phyloP scores from a whole-genome alignment of 176 grass and related monocot species.

The Juncus inflexus region DNA sequence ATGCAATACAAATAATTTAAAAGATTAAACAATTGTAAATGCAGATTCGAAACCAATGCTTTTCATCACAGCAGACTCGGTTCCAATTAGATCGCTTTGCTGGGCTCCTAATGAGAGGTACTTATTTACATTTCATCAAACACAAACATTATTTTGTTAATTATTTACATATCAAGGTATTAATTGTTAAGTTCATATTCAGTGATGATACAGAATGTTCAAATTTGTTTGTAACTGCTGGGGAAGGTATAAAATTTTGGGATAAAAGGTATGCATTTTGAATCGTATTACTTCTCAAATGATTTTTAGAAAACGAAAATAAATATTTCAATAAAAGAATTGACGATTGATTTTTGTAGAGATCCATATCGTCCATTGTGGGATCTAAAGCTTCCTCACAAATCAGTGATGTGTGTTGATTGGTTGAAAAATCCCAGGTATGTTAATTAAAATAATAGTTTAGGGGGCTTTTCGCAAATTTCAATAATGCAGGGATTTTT shows the following conservation, averaged over 20 bases:
- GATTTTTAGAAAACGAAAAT: constrained; percentile 4
- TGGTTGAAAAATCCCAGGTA: constrained; percentile 91
- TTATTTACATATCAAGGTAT: constrained; percentile 9
- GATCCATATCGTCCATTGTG: constrained; percentile 87
- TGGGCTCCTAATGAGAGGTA: constrained; percentile 89
- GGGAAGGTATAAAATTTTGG: constrained; percentile 98
- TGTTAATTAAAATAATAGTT: constrained; percentile 14
- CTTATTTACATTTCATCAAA: not conserved
- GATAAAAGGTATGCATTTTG: constrained; percentile 66
- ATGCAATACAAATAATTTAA: too few relatives aligned
- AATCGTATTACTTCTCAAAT: constrained; percentile 17
- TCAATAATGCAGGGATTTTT: too few relatives aligned
- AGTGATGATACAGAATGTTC: constrained; percentile 43
- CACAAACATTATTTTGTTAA: constrained; percentile 19
- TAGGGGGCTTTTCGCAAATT: too few relatives aligned
- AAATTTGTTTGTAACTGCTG: constrained; percentile 83
- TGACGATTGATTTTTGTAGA: constrained; percentile 36
- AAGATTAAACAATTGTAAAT: not conserved
- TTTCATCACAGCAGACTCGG: constrained; percentile 75
- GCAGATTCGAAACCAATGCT: constrained; percentile 91
- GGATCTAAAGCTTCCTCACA: constrained; percentile 76
- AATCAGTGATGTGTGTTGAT: constrained; percentile 71
- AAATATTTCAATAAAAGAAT: constrained; percentile 1
- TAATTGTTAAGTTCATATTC: constrained; percentile 18
- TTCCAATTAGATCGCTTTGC: constrained; percentile 80